Base-by-base conservation (phyloP, 2,329 filamentous ascomycete genomes). In the Gyromitra esculenta region DNA sequence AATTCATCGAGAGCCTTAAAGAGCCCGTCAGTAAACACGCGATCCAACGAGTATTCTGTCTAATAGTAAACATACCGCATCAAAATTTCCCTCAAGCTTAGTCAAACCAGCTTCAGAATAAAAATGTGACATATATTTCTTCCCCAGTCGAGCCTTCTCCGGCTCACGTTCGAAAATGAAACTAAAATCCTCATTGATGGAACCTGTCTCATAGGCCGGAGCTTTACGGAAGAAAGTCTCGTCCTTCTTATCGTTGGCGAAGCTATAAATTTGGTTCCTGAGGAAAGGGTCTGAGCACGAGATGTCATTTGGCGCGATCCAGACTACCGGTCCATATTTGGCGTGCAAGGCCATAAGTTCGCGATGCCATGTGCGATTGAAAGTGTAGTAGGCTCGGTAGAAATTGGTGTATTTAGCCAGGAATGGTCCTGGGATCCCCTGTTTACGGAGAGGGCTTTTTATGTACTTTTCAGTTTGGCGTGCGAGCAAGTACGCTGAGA, bases 81-180 rank as follows among this genome's bases (percentile, higher is more conserved):
- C 78, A 62, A 79, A 79, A 39, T 78, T 63, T 13, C 57, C 68
- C 35, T 79, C 78, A 3, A 78, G 35, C 43, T 69, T 64, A 5
- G 41, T 54, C 63, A 79, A 59, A 1, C 66, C 70, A 2, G 62
- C 45, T 50, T 79, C 78, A 18, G 73, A 77, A 25, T 79, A 79
- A 45, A 75, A 59, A 35, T 79, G 78, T 2, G 69, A 60, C 66
- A 79, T 65, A 13, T 76, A 62, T n/a, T 77, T 72, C 18, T 78
- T 79, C 37, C 78, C 78, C 5, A 78, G 50, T 18, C 78, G 65
- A 5, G 78, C 78, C 39, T 72, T 72, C 21, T 76, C 74, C 6
- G 78, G 78, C n/a, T 73, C 71, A 25, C 54, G 75, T 45, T 79
- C 78, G 56, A 79, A 79, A 11, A 78, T 72, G 59, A 79, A 79